phyloP scores from a whole-genome alignment of 2,329 filamentous ascomycete genomes.

The Aspergillus eucalypticola region DNA sequence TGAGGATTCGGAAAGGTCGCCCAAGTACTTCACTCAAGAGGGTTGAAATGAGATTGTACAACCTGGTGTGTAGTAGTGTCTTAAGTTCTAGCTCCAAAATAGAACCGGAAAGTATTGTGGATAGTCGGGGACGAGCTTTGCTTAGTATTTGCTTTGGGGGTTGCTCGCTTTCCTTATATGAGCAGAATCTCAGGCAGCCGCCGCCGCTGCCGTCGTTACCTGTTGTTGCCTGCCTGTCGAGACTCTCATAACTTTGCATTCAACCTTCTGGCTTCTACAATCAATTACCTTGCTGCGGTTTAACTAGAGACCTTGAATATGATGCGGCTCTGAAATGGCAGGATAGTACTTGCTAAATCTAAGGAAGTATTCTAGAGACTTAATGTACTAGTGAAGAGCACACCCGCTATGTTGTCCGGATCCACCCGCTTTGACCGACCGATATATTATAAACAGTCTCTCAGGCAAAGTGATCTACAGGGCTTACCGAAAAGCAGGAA shows the following conservation, averaged over 20 bases:
- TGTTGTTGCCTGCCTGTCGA: conserved; percentile 4
- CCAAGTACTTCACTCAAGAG: neutral
- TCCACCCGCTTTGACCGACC: conserved; percentile 3
- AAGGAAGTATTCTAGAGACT: neutral
- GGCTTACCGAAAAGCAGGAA: no score
- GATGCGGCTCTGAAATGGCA: neutral
- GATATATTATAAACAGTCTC: neutral
- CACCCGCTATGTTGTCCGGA: conserved; percentile 13
- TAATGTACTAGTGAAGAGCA: neutral
- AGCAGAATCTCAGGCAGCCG: conserved; percentile 2
- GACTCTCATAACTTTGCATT: neutral
- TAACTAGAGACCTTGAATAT: neutral
- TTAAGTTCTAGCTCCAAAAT: neutral
- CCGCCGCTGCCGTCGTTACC: neutral
- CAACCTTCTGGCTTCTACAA: neutral
- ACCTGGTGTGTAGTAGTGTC: neutral
- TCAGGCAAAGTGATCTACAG: neutral
- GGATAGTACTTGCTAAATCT: neutral
- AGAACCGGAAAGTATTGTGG: neutral
- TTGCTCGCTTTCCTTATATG: neutral
- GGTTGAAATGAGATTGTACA: neutral
- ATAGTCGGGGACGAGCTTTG: neutral
- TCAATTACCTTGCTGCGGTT: neutral
- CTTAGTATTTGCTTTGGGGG: neutral
- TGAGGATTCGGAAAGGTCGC: neutral